Conservation (phyloP, 148 eudicot genomes). For the Arctostaphylos glauca region DNA sequence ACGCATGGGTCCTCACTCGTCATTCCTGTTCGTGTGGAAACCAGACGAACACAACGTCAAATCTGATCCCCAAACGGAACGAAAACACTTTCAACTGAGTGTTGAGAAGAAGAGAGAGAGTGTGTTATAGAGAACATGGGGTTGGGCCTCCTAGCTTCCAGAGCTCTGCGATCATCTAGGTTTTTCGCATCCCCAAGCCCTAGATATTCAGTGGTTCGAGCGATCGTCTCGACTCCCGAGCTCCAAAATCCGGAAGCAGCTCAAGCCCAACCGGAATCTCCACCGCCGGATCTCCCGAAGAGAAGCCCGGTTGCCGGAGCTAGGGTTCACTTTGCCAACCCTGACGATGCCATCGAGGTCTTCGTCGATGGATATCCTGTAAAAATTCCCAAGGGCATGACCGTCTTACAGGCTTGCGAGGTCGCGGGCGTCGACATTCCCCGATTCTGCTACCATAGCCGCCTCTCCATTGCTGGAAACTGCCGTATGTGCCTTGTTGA, state of each 20-base stretch:
- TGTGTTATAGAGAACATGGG: constrained; percentile 23
- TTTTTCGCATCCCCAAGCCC: constrained; percentile 20
- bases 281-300: constrained; percentile 44
- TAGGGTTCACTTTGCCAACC: constrained; percentile 73
- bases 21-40: neutral
- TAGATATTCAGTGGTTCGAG: constrained; percentile 24
- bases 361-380: constrained; percentile 93
- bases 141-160: constrained; percentile 36
- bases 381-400: constrained; percentile 88
- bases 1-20: neutral
- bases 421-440: constrained; percentile 96
- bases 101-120: neutral
- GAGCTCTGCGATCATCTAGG: constrained; percentile 39
- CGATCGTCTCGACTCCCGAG: constrained; percentile 64
- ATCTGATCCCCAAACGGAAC: neutral
- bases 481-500: constrained; percentile 98
- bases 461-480: constrained; percentile 90
- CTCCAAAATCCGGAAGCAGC: constrained; percentile 50
- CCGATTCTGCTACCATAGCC: constrained; percentile 76
- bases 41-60: neutral
- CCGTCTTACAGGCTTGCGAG: constrained; percentile 94
- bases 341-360: constrained; percentile 92
- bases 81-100: neutral
- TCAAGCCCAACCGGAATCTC: constrained; percentile 27
- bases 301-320: constrained; percentile 73